These are phyloP conservation scores for Lomentospora prolificans DNA, from an alignment of 2,329 filamentous ascomycete genomes.

Conservation along the genomic window DNA sequence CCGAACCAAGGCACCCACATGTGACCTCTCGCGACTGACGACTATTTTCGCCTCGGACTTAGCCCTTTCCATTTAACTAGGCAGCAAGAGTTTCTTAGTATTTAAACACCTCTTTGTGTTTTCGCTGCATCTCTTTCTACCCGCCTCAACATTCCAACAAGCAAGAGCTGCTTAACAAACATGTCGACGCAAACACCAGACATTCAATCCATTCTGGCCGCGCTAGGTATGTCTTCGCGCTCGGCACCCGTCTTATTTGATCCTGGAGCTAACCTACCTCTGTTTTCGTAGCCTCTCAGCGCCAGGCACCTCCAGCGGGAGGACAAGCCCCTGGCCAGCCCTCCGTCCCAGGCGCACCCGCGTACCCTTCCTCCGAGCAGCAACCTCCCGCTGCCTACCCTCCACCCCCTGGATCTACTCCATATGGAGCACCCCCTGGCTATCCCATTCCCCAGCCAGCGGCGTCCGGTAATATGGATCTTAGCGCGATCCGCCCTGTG, in stretches of 20 bases:
- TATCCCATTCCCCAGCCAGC: constrained; percentile 57
- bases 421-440: constrained; percentile 24
- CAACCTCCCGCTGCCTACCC: constrained; percentile 21
- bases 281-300: constrained; percentile 29
- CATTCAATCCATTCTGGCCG: constrained; percentile 38
- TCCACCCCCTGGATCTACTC: constrained; percentile 25
- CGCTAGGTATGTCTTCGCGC: constrained; percentile 31
- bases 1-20: neutral
- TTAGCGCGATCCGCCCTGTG: constrained; percentile 70
- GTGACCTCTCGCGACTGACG: too few species aligned
- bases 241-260: constrained; percentile 8
- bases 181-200: constrained; percentile 31
- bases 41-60: too few species aligned
- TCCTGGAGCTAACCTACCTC: constrained; percentile 13
- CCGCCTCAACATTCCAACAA: neutral
- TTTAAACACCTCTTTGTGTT: neutral
- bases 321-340: constrained; percentile 29
- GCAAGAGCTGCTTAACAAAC: neutral
- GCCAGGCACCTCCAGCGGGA: constrained; percentile 22
- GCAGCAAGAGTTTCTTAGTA: neutral
- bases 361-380: constrained; percentile 13
- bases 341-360: constrained; percentile 24
- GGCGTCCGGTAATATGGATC: constrained; percentile 65
- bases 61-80: too few species aligned
- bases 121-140: neutral